Percentiles rank a stretch among this genome's conserved stretches.
Conservation (phyloP, 2,329 filamentous ascomycete species). For the Beauveria rudraprayagi region DNA sequence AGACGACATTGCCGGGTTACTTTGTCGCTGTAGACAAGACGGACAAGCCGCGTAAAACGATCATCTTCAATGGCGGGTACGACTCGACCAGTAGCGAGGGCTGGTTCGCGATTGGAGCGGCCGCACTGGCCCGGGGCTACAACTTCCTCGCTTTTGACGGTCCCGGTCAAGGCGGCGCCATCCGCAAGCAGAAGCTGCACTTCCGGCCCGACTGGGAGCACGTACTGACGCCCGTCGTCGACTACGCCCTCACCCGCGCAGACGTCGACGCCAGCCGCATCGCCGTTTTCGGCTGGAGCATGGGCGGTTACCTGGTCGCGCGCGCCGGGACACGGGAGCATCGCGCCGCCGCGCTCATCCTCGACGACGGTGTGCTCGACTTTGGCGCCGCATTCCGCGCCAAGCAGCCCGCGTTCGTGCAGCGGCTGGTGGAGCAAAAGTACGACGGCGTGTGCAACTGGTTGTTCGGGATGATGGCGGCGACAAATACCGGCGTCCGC, state of each 20-base stretch:
- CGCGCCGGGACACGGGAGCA: neutral
- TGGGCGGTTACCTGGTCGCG: conserved; percentile 9
- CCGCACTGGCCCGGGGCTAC: neutral
- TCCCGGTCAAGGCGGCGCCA: neutral
- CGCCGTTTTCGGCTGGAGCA: conserved; percentile 1
- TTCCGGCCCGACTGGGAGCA: conserved; percentile 8
- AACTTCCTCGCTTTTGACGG: conserved; percentile 8
- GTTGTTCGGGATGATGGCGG: neutral
- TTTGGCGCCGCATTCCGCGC: conserved; percentile 1
- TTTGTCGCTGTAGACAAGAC: neutral
- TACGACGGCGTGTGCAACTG: neutral
- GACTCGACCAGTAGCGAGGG: conserved; percentile 5
- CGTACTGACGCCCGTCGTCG: neutral
- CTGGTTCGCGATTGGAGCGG: conserved; percentile 3
- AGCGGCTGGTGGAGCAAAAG: neutral
- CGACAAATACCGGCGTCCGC: neutral
- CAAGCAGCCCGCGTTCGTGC: neutral
- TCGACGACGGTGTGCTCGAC: conserved; percentile 3
- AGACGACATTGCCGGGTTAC: conserved; percentile 1
- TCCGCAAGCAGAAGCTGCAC: neutral
- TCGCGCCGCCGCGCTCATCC: neutral
- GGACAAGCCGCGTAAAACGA: neutral
- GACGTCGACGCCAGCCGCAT: neutral
- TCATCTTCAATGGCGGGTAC: conserved; percentile 7
- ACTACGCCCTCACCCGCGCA: neutral